A percentile compares a stretch with the other conserved stretches of the same genome.
Evolutionary conservation across 495 filamentous ascomycete species (phyloP).

Genomic region (Podospora comata): DNA sequence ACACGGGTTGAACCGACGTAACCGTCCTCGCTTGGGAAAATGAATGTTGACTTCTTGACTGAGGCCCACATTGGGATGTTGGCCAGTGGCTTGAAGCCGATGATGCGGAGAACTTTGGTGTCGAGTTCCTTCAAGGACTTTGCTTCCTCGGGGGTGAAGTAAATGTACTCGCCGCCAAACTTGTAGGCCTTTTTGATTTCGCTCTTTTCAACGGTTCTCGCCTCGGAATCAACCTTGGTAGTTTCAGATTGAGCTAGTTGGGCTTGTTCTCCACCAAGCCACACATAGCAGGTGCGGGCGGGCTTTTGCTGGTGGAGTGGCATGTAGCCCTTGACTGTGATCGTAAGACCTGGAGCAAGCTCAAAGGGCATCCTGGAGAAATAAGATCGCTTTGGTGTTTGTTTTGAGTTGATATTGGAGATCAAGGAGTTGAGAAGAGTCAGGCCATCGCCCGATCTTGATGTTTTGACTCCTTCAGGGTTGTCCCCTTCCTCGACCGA

Average conservation of each 20-base stretch:
- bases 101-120: slow-evolving; percentile 74
- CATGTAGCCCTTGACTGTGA: slow-evolving; percentile 90
- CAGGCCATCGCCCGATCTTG: slow-evolving; percentile 65
- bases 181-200: slow-evolving; percentile 93
- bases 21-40: slow-evolving; percentile 90
- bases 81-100: slow-evolving; percentile 85
- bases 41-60: slow-evolving; percentile 78
- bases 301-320: slow-evolving; percentile 79
- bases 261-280: slow-evolving; percentile 73
- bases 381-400: slow-evolving; percentile 78
- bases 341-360: slow-evolving; percentile 76
- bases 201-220: slow-evolving; percentile 69
- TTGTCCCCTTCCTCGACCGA: slow-evolving; percentile 58
- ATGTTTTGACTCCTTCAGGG: slow-evolving; percentile 42
- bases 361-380: slow-evolving; percentile 85
- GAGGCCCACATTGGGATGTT: slow-evolving; percentile 82
- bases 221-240: slow-evolving; percentile 69
- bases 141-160: slow-evolving; percentile 80
- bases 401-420: slow-evolving; percentile 86
- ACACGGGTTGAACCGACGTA: slow-evolving; percentile 88
- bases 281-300: slow-evolving; percentile 78
- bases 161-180: slow-evolving; percentile 85
- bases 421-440: slow-evolving; percentile 77
- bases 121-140: slow-evolving; percentile 68
- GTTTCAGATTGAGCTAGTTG: slow-evolving; percentile 76